phyloP scores from a whole-genome alignment of 2,329 filamentous ascomycete species.

The Mycocentrospora acerina region DNA sequence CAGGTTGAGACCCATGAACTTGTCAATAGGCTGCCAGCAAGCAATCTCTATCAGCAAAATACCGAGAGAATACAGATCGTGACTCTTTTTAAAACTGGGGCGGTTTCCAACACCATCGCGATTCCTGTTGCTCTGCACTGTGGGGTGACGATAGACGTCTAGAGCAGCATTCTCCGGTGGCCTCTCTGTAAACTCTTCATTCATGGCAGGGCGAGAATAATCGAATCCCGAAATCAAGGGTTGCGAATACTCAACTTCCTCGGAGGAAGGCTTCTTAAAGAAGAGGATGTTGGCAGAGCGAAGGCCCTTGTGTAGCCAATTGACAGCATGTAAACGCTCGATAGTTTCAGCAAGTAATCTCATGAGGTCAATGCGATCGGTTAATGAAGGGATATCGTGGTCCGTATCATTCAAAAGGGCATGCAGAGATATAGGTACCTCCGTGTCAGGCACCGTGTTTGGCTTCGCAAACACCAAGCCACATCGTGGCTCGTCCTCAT shows the following conservation, averaged over 20 bases:
- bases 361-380: conserved; percentile 55
- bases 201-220: conserved; percentile 54
- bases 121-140: conserved; percentile 42
- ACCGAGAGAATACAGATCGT: conserved; percentile 57
- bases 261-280: conserved; percentile 35
- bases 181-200: conserved; percentile 55
- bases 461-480: conserved; percentile 59
- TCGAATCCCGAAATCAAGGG: conserved; percentile 58
- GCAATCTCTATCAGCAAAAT: conserved; percentile 57
- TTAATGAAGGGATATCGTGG: conserved; percentile 50
- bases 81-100: conserved; percentile 49
- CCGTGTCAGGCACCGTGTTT: conserved; percentile 37
- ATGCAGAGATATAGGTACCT: conserved; percentile 51
- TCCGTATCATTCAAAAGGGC: conserved; percentile 44
- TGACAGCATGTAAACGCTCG: conserved; percentile 57
- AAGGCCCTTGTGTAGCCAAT: conserved; percentile 62
- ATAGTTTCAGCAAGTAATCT: conserved; percentile 56
- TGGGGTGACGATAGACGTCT: conserved; percentile 56
- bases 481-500: conserved; percentile 44
- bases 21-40: conserved; percentile 54
- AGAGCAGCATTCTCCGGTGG: conserved; percentile 48
- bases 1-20: conserved; percentile 44
- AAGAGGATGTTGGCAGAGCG: conserved; percentile 58
- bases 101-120: conserved; percentile 19
- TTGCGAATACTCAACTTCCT: conserved; percentile 40